A percentile compares a stretch with the other conserved stretches of the same genome.
Evolutionary conservation across 176 grass and related monocot genomes (phyloP).

Genomic region (Pontederia paniculata): DNA sequence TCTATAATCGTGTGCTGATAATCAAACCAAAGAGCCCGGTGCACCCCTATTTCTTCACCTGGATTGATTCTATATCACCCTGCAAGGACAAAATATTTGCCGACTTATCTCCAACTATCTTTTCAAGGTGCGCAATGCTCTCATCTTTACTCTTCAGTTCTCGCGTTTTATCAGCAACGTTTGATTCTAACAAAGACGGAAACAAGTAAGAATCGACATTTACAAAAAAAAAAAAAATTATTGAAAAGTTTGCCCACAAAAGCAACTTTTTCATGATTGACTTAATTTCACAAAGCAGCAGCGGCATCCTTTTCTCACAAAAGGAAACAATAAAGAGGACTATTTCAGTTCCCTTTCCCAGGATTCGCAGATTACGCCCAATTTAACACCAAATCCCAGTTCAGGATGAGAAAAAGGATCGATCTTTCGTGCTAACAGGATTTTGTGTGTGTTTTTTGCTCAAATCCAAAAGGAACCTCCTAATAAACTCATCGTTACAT

Average conservation of each 20-base stretch:
- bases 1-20: background rate
- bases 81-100: conserved; percentile 40
- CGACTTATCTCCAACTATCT: conserved; percentile 34
- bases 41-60: conserved; percentile 24
- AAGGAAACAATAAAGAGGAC: too few species aligned
- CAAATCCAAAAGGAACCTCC: too few species aligned
- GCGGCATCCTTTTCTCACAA: too few species aligned
- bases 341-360: too few species aligned
- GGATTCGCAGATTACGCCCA: too few species aligned
- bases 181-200: conserved; percentile 41
- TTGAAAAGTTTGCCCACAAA: background rate
- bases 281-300: too few species aligned
- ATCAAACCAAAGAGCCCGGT: background rate
- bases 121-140: conserved; percentile 31
- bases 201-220: background rate
- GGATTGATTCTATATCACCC: conserved; percentile 43
- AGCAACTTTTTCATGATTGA: background rate
- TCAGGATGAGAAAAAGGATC: too few species aligned
- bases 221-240: background rate
- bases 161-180: conserved; percentile 28
- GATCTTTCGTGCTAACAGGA: too few species aligned
- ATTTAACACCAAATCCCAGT: too few species aligned
- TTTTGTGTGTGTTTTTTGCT: too few species aligned
- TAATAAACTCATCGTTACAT: too few species aligned
- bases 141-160: conserved; percentile 64